phyloP scores from a whole-genome alignment of 371 early-diverging fungal species.

The Syncephalis fuscata region DNA sequence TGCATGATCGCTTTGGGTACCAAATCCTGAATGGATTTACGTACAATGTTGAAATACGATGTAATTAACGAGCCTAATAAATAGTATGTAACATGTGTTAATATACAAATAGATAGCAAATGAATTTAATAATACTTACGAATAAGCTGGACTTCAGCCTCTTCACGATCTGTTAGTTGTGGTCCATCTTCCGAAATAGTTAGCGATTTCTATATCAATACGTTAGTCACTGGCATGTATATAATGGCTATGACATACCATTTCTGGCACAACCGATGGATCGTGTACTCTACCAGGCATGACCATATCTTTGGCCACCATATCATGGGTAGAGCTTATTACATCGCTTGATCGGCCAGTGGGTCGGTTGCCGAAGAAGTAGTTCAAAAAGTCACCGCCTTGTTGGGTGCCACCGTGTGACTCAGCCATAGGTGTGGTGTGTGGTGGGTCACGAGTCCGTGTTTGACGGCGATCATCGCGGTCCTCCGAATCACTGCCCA shows the following conservation, averaged over 20 bases:
- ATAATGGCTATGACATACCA: constrained; percentile 12
- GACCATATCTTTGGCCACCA: constrained; percentile 15
- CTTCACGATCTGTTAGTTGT: constrained; percentile 45
- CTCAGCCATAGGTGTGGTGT: background rate
- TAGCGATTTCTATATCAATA: constrained; percentile 6
- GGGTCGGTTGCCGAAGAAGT: constrained; percentile 52
- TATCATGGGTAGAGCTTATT: constrained; percentile 3
- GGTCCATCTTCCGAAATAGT: constrained; percentile 16
- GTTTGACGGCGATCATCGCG: constrained; percentile 1
- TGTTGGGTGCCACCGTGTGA: constrained; percentile 8
- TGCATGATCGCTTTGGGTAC: constrained; percentile 92
- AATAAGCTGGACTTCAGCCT: constrained; percentile 67
- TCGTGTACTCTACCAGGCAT: constrained; percentile 22
- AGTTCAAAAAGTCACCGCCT: constrained; percentile 48
- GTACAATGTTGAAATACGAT: constrained; percentile 73
- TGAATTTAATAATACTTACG: constrained; percentile 24
- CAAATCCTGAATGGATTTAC: constrained; percentile 70
- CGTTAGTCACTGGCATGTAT: constrained; percentile 18
- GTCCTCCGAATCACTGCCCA: constrained; percentile 3
- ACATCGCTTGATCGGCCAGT: constrained; percentile 5
- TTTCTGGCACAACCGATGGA: constrained; percentile 14
- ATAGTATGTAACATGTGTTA: background rate
- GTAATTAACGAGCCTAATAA: constrained; percentile 41
- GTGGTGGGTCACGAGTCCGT: constrained; percentile 5
- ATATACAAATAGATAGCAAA: background rate